Base-by-base conservation (phyloP, 2,329 filamentous ascomycete genomes). In the Sphaerulina musiva region DNA sequence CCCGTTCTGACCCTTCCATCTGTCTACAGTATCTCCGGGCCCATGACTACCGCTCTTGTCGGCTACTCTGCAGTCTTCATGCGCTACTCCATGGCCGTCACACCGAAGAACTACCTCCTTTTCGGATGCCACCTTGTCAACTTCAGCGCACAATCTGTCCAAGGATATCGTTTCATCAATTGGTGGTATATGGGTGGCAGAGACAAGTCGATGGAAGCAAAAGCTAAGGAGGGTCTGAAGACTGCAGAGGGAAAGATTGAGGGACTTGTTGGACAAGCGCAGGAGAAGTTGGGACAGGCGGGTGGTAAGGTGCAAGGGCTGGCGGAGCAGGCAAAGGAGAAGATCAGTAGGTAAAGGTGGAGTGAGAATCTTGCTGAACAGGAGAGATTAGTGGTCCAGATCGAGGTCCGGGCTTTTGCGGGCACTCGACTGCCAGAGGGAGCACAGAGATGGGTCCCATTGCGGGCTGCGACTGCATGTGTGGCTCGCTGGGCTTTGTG, bases 61-160 rank as follows among this genome's bases (percentile, higher is more conserved):
- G 67, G 81, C 68, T 85, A 85, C 75, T 80, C 78, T 23, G 80
- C 69, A 45, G 81, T 80, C 55, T 85, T 85, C 73, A 83, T 83
- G 81, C 81, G 82, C 68, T 85, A 85, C 73, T 73, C 82, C 55
- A 68, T 85, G 58, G 82, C 82, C 57, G 80, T 85, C 53, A 74
- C 74, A 12, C 82, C 82, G 40, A 76, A 75, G 65, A 85, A 85
- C 73, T 84, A 84, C 73, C 80, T 85, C 60, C 80, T 85, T 53
- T 85, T 85, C 70, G 82, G 78, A 60, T 85, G 82, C 74, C 82
- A 85, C 70, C 72, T 80, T 57, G 77, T 84, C 71, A 85, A 85
- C 73, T 84, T 82, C 70, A 71, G 70, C 60, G 79, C 80, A 44
- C 82, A 85, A 70, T 61, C 74, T 43, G 79, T 77, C 32, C 82